A percentile compares a stretch with the other conserved stretches of the same genome.
Evolutionary conservation across 305 asterid species (phyloP).

Genomic region (Solanum hybrid): DNA sequence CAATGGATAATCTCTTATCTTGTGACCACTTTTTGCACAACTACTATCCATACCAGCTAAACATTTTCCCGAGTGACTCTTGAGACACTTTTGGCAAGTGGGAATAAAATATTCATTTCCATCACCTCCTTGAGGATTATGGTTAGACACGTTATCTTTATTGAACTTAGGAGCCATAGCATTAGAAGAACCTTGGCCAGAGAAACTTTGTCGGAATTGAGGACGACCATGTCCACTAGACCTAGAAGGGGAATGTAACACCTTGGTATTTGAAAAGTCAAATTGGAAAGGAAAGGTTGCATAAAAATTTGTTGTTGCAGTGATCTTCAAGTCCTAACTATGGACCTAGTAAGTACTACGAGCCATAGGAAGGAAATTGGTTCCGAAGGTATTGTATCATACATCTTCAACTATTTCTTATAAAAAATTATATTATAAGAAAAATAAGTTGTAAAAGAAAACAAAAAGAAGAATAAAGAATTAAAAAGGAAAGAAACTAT

Average conservation of each 20-base stretch:
- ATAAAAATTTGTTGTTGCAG: too few relatives aligned
- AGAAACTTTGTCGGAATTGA: background rate
- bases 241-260: background rate
- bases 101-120: too few relatives aligned
- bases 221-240: background rate
- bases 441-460: background rate
- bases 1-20: background rate
- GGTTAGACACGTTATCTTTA: background rate
- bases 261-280: background rate
- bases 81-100: background rate
- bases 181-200: background rate
- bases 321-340: background rate
- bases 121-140: background rate
- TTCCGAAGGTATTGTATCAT: background rate
- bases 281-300: background rate
- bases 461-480: background rate
- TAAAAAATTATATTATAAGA: too few relatives aligned
- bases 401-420: background rate
- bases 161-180: background rate
- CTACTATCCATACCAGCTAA: background rate
- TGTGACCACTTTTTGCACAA: background rate
- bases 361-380: background rate
- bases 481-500: background rate
- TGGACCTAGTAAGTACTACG: background rate
- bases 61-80: background rate